These are phyloP conservation scores for Mrakia hoshinonis DNA, from an alignment of 768 basidiomycete genomes.

Conservation along the genomic window DNA sequence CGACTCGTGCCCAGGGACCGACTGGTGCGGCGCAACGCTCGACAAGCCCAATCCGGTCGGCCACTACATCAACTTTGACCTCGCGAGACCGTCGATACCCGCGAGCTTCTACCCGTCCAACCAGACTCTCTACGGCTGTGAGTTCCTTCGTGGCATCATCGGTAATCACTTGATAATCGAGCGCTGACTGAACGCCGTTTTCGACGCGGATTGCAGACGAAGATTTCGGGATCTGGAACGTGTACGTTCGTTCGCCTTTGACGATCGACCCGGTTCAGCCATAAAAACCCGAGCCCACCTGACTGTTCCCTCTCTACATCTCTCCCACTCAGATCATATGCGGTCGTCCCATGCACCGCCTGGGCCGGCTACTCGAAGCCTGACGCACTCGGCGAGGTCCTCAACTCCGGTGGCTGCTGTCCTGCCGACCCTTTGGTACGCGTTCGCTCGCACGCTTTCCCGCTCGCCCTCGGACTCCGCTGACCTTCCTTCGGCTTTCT, in stretches of 20 bases:
- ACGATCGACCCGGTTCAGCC: too few species aligned
- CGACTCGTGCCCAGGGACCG: conserved; percentile 66
- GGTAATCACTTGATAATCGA: background rate
- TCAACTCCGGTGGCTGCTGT: conserved; percentile 1
- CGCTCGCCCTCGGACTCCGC: too few species aligned
- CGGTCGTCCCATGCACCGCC: background rate
- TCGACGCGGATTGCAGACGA: background rate
- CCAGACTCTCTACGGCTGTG: conserved; percentile 52
- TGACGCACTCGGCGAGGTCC: background rate
- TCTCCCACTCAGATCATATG: too few species aligned
- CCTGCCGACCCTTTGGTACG: background rate
- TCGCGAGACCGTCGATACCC: conserved; percentile 71
- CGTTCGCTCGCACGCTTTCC: background rate
- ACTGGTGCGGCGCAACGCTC: conserved; percentile 65
- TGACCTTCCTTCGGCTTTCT: too few species aligned
- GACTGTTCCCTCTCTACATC: too few species aligned
- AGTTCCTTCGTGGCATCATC: background rate
- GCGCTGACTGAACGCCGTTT: too few species aligned
- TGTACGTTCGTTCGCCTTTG: too few species aligned
- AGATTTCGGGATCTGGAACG: background rate
- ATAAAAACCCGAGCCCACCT: too few species aligned
- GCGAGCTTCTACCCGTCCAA: conserved; percentile 67
- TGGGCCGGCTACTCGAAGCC: background rate
- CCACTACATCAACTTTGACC: conserved; percentile 68
- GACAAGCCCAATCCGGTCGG: conserved; percentile 60